phyloP scores from a whole-genome alignment of 345 rosid genomes.

The Noccaea caerulescens region DNA sequence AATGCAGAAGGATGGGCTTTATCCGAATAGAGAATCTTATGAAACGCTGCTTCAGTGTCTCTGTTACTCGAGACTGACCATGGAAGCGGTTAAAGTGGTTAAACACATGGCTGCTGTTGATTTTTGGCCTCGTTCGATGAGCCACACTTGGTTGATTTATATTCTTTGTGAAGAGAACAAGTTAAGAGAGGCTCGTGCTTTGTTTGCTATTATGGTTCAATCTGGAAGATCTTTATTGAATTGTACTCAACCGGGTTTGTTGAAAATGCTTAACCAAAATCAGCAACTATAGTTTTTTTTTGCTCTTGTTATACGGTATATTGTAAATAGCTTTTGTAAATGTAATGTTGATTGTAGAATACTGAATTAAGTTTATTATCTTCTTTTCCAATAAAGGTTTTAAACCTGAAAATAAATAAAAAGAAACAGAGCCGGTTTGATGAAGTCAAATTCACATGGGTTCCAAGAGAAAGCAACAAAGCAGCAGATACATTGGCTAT shows the following conservation, averaged over 20 bases:
- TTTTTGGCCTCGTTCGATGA: conserved; percentile 37
- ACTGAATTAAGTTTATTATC: not conserved
- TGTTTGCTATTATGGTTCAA: conserved; percentile 47
- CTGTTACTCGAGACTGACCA: conserved; percentile 51
- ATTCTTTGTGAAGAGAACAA: conserved; percentile 54
- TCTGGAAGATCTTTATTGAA: conserved; percentile 46
- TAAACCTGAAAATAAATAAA: no score
- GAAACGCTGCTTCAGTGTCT: conserved; percentile 51
- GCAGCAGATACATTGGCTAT: no score
- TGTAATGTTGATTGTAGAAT: conserved; percentile 17
- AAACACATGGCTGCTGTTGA: conserved; percentile 57
- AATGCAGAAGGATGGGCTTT: conserved; percentile 58
- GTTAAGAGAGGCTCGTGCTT: conserved; percentile 51
- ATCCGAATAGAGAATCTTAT: conserved; percentile 53
- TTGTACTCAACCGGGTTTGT: conserved; percentile 32
- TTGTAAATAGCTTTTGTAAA: conserved; percentile 36
- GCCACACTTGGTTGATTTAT: conserved; percentile 50
- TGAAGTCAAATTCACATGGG: no score
- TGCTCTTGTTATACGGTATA: not conserved
- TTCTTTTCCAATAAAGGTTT: no score
- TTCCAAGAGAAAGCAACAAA: no score
- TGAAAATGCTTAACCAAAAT: conserved; percentile 38
- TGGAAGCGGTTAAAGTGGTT: conserved; percentile 56
- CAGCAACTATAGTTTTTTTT: conserved; percentile 27
- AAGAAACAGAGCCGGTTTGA: no score